Percentiles rank a stretch among this genome's conserved stretches.
Evolutionary conservation across 2,329 filamentous ascomycete genomes (phyloP).

Genomic region (Apiospora arundinis): DNA sequence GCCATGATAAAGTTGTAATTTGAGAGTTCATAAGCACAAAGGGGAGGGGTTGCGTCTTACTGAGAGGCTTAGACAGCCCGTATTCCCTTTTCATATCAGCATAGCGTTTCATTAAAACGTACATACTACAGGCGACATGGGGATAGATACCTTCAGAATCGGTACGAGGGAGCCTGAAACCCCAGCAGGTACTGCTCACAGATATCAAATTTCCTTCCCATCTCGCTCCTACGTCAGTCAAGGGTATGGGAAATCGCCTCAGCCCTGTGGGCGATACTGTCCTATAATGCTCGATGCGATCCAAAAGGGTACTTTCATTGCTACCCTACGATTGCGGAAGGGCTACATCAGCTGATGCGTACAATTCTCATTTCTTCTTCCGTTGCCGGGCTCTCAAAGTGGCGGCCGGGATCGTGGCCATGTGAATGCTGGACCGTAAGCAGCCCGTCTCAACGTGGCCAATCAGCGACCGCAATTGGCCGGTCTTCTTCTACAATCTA

Average conservation of each 20-base stretch:
- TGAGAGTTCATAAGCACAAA: not conserved
- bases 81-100: constrained; percentile 9
- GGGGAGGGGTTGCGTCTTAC: not conserved
- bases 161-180: not conserved
- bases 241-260: constrained; percentile 17
- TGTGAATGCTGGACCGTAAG: not conserved
- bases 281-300: not conserved
- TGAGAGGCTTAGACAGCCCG: constrained; percentile 18
- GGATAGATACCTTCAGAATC: not conserved
- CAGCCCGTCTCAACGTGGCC: not conserved
- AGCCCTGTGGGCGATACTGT: constrained; percentile 5
- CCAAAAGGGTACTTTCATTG: not conserved
- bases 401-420: constrained; percentile 4
- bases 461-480: not conserved
- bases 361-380: not conserved
- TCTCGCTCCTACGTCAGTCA: not conserved
- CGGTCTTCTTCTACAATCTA: not conserved
- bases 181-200: not conserved
- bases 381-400: not conserved
- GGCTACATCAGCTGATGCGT: constrained; percentile 3
- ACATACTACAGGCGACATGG: constrained; percentile 15
- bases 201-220: constrained; percentile 12
- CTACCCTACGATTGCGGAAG: not conserved
- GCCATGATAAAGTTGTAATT: constrained; percentile 6
- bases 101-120: constrained; percentile 11